Conservation (phyloP, 1,284 basidiomycete genomes). For the Ceratobasidium sp. region DNA sequence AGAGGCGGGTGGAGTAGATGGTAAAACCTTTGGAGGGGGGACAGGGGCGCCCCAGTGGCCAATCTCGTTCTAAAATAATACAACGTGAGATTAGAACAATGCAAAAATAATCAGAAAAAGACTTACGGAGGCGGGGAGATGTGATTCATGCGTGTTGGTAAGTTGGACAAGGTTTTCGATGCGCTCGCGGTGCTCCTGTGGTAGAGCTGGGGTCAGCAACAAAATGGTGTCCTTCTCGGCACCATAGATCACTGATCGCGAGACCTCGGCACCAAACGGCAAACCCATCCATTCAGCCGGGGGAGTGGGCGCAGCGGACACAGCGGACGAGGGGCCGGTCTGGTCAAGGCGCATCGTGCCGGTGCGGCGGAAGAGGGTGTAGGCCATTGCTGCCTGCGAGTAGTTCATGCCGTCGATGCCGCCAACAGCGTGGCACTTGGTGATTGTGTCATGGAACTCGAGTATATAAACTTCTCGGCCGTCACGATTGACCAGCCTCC, state of each 20-base stretch:
- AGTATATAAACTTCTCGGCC: not conserved
- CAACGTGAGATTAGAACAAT: not conserved
- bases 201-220: not conserved
- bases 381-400: not conserved
- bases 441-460: not conserved
- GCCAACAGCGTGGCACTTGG: conserved; percentile 2
- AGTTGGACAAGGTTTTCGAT: not conserved
- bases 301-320: not conserved
- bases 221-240: not conserved
- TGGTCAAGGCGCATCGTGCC: not conserved
- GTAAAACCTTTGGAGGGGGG: not conserved
- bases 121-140: conserved; percentile 14
- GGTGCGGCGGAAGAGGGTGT: not conserved
- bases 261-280: not conserved
- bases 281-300: conserved; percentile 2
- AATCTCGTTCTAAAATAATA: not conserved
- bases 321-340: not conserved
- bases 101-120: not conserved
- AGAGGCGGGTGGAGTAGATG: not conserved
- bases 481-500: not conserved
- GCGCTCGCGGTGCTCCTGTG: not conserved
- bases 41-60: not conserved
- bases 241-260: not conserved
- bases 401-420: not conserved
- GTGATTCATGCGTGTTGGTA: not conserved